phyloP scores from a whole-genome alignment of 2,329 filamentous ascomycete genomes.

The Talaromyces sp. region DNA sequence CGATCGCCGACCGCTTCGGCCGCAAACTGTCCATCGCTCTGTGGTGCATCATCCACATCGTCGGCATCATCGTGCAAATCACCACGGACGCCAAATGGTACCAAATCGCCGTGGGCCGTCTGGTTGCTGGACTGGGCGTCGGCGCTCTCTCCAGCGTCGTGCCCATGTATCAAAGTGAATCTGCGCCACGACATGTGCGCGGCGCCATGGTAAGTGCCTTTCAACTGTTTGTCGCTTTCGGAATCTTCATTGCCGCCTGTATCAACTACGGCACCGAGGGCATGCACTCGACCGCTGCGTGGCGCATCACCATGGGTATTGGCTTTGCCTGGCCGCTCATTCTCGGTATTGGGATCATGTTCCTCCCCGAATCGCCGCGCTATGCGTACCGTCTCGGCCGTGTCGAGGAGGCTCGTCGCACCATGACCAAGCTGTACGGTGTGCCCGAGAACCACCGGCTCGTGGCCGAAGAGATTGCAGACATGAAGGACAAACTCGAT shows the following conservation, averaged over 20 bases:
- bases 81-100: slow-evolving; percentile 36
- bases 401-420: slow-evolving; percentile 45
- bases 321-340: slow-evolving; percentile 53
- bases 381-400: slow-evolving; percentile 52
- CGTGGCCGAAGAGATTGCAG: slow-evolving; percentile 49
- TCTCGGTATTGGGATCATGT: slow-evolving; percentile 49
- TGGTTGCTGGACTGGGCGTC: slow-evolving; percentile 43
- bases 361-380: slow-evolving; percentile 54
- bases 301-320: slow-evolving; percentile 50
- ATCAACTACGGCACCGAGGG: slow-evolving; percentile 44
- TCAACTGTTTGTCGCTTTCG: slow-evolving; percentile 46
- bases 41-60: slow-evolving; percentile 40
- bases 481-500: slow-evolving; percentile 55
- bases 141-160: slow-evolving; percentile 43
- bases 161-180: slow-evolving; percentile 45
- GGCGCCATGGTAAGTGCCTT: slow-evolving; percentile 44
- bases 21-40: slow-evolving; percentile 40
- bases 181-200: slow-evolving; percentile 40
- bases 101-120: slow-evolving; percentile 41
- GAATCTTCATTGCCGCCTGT: slow-evolving; percentile 44
- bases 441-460: slow-evolving; percentile 51
- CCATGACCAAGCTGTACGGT: slow-evolving; percentile 52
- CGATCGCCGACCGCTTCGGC: slow-evolving; percentile 40
- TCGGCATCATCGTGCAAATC: slow-evolving; percentile 44
- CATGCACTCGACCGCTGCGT: slow-evolving; percentile 39